Base-by-base conservation (phyloP, 768 basidiomycete species). In the Leccinum ochraceum region DNA sequence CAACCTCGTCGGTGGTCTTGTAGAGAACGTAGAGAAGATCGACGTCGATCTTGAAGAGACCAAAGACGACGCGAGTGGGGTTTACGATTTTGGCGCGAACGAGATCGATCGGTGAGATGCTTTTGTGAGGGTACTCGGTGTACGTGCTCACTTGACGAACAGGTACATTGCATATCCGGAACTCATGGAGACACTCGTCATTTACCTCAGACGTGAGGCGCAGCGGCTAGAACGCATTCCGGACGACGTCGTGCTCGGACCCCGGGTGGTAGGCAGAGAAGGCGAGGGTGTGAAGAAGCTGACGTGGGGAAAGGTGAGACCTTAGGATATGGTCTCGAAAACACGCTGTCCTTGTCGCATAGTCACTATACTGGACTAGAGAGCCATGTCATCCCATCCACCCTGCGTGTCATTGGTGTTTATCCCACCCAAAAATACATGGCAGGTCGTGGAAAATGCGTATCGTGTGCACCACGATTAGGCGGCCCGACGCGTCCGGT, bases 101-200 rank as follows among this genome's bases (percentile, higher is more conserved):
- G 83, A 90, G 64, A 81, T 56, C 30, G 74, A 72, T 39, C 68
- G 70, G 73, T 74, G 59, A 61, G 70, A 42, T 56, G 16, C 44
- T 55, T 26, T 48, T 6, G 3, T 46, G 14, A 30, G 26, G 9
- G 0, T 14, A 10, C 2, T 14, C 48, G 46, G 20, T 7, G 42
- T 49, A 16, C 4, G 53, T 51, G 4, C 49, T 61, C 28, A 54
- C 14, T 8, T 2, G 76, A n/a, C 11, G n/a, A 82, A 83, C 70
- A 82, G 84, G 66, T 90, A 92, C 64, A 79, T 95, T 13, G 76
- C 80, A 55, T 90, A 92, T 67, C 89, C 92, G 2, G 82, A 87
- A 69, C 79, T 88, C 10, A 87, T 97, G 83, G 81, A 87, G 24
- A 79, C 80, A 26, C 72, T 94, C 16, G 87, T 90, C 11, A 71